Evolutionary conservation across 2,329 filamentous ascomycete genomes (phyloP).

Genomic region (Colletotrichum graminicola): DNA sequence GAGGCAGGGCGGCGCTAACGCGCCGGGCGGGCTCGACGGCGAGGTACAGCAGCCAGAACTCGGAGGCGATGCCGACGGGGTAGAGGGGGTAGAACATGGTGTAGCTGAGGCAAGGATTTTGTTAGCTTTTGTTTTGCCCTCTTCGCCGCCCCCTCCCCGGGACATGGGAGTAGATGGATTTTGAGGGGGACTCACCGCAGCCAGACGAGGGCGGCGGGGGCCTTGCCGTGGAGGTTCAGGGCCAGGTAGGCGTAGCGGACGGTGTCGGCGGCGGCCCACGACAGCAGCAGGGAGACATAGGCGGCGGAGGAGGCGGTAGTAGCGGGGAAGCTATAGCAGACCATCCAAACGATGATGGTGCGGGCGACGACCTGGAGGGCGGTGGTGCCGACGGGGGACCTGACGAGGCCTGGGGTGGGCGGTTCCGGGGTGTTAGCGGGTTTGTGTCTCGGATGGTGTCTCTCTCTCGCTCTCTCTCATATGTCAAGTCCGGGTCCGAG

Average conservation of each 20-base stretch:
- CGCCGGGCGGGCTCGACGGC: conserved; percentile 70
- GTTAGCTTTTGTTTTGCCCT: neutral
- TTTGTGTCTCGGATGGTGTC: neutral
- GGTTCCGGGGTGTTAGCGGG: neutral
- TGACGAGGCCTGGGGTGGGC: conserved; percentile 75
- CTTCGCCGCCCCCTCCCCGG: no score
- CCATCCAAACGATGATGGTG: conserved; percentile 88
- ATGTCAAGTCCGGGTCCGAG: neutral
- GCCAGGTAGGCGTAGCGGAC: conserved; percentile 94
- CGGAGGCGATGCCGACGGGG: conserved; percentile 88
- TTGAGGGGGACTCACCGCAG: conserved; percentile 60
- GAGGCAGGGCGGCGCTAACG: conserved; percentile 64
- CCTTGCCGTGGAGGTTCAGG: conserved; percentile 72
- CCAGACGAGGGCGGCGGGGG: conserved; percentile 80
- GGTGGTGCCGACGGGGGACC: conserved; percentile 87
- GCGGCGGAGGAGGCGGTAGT: conserved; percentile 65
- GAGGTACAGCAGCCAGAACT: conserved; percentile 83
- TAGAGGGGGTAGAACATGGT: conserved; percentile 95
- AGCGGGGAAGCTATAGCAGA: conserved; percentile 79
- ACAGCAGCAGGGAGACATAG: conserved; percentile 83
- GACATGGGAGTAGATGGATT: no score
- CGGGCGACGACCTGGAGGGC: conserved; percentile 90
- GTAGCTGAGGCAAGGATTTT: conserved; percentile 59
- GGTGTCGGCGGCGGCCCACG: conserved; percentile 92
- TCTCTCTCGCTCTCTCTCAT: neutral